Evolutionary conservation across 139 green algal species (phyloP).

Genomic region (Tetradesmus obliquus): DNA sequence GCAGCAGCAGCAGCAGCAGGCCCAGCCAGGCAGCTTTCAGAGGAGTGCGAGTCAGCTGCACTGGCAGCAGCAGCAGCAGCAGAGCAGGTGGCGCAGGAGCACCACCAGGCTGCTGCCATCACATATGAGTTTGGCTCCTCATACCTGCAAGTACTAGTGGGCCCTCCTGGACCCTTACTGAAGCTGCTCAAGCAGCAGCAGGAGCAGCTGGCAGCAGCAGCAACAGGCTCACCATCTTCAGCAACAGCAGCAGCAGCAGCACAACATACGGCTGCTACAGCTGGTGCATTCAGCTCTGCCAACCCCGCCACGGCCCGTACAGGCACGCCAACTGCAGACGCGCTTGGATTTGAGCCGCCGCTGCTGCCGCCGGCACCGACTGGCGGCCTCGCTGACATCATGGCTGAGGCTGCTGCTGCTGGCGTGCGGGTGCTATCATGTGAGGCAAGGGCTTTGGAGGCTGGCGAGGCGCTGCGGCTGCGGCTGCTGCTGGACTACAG

Average conservation of each 20-base stretch:
- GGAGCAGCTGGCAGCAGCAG: constrained; percentile 26
- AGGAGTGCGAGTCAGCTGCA: neutral
- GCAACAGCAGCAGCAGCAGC: constrained; percentile 1
- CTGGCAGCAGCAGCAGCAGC: constrained; percentile 37
- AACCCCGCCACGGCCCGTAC: neutral
- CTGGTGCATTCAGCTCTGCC: neutral
- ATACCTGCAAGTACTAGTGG: constrained; percentile 39
- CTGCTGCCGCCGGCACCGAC: neutral
- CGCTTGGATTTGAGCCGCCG: constrained; percentile 15
- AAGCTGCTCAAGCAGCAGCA: constrained; percentile 42
- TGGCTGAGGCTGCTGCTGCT: constrained; percentile 14
- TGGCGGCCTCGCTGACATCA: neutral
- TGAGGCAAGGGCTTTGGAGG: constrained; percentile 28
- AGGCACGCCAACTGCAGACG: neutral
- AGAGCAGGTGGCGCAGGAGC: neutral
- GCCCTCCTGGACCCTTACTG: neutral
- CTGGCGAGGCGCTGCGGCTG: constrained; percentile 63
- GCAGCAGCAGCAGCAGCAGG: neutral
- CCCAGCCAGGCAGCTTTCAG: neutral
- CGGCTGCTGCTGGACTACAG: constrained; percentile 86
- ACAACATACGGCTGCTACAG: neutral
- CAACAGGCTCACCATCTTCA: neutral
- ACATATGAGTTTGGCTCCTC: constrained; percentile 35
- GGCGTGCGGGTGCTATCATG: constrained; percentile 23
- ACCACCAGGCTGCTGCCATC: constrained; percentile 32